Base-by-base conservation (phyloP, 2,329 filamentous ascomycete species). In the Xylaria polymorpha region DNA sequence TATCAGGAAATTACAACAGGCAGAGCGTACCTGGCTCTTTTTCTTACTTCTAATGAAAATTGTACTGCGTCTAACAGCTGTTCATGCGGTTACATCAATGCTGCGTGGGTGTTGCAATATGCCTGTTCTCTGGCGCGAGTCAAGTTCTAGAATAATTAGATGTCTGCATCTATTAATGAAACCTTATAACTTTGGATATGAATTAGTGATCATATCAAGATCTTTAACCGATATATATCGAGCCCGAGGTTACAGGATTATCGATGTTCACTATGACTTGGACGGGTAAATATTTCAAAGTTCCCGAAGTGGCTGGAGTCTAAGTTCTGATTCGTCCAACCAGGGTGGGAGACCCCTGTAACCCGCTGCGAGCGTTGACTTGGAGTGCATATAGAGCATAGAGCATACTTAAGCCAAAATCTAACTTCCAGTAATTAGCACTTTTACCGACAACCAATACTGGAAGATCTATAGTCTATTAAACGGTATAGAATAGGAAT, bases 301-400 rank as follows among this genome's bases (percentile, higher is more conserved):
- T 58, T 20, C 67, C 70, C 51, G n/a, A 62, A 37, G 20, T 50
- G 15, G 41, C 53, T 60, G 64, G 56, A 53, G 43, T 25, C 22
- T n/a, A 41, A 41, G 1, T 15, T 51, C 15, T 51, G 20, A 53
- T 44, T 59, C 9, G 55, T 22, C 18, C 4, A 6, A 25, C 4
- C 1, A 25, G 22, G 22, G 35, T 18, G 5, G 25, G 44, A 18
- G 32, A 55, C 29, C 63, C 43, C 18, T 37, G 14, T 18, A 29
- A n/a, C 7, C 29, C 5, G 22, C 15, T 29, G 9, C 20, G 4
- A 2, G n/a, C 12, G 12, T 15, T 2, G 14, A 29, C 46, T 50
- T 12, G 20, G 12, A n/a, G 14, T 0, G 20, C 25, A 29, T 29
- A 29, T 29, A 29, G 15, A 20, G 10, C 12, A 29, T 29, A 50